Evolutionary conservation across 768 basidiomycete genomes (phyloP), one percentile per base, ranked within the genome.

Genomic region (Cystobasidiopsis lactophilus): DNA sequence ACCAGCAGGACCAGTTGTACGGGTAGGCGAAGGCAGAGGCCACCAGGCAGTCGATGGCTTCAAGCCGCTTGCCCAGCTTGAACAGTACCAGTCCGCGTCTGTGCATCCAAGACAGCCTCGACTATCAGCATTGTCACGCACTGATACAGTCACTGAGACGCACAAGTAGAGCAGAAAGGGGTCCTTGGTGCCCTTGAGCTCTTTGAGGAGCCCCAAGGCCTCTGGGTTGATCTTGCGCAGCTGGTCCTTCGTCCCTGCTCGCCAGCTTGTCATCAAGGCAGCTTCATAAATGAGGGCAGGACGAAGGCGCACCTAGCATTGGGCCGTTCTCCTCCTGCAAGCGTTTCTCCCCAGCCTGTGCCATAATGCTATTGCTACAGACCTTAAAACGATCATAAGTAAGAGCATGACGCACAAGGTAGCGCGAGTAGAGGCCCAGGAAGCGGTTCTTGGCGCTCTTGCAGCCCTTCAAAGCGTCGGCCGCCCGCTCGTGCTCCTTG

Each of bases 1-100:
- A 69, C 88, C 88, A 96, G n/a, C 77, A 71, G 26, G 82, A 81
- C 88, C 89, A 96, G 63, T 95, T 95, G 78, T 84, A 95, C 13
- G 82, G 80, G 61, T 79, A 84, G 4, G 73, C 72, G 35, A 73
- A 72, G 40, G 91, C 78, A 13, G 85, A 88, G 31, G 76, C 67
- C 18, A 93, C 70, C 14, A 77, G 74, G 58, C 71, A 74, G 63
- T 89, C 85, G 13, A 91, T 81, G 1, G 91, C 85, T 63, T 85
- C 82, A 55, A 84, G 78, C 24, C 85, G 75, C 55, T 82, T 73
- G 44, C 77, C 76, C 46, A 89, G 69, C 13, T 84, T 78, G 41
- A 77, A 77, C 51, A 91, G 74, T 57, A 93, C 78, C 3, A 95
- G 67, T 0, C 80, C 82, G 65, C 85, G 82, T 57, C 86, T 93